Percentiles rank a stretch among this genome's conserved stretches.
Evolutionary conservation across 2,329 filamentous ascomycete species (phyloP).

Genomic region (Botryosphaeria dothidea): DNA sequence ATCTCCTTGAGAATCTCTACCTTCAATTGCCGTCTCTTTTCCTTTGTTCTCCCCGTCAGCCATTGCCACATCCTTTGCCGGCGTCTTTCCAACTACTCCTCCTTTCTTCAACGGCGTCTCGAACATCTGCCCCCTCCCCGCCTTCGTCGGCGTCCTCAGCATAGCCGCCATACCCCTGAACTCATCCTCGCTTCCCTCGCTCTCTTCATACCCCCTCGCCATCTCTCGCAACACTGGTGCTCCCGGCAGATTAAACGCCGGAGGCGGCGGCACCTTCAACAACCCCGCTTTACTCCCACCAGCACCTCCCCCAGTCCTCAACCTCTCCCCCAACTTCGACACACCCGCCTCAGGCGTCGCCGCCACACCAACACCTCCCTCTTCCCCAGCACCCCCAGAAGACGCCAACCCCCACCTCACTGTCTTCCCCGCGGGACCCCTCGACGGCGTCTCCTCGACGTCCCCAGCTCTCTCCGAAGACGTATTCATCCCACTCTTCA

Average conservation of each 20-base stretch:
- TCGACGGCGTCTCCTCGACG: conserved; percentile 47
- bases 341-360: neutral
- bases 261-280: neutral
- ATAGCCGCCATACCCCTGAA: neutral
- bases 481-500: neutral
- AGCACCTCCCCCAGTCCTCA: neutral
- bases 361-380: neutral
- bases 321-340: neutral
- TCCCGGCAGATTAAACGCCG: neutral
- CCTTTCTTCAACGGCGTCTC: conserved; percentile 26
- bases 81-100: conserved; percentile 20
- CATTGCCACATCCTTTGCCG: conserved; percentile 16
- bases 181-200: conserved; percentile 10
- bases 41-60: conserved; percentile 6
- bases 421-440: conserved; percentile 34
- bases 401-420: conserved; percentile 9
- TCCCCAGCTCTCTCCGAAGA: conserved; percentile 19
- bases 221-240: neutral
- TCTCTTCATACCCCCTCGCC: neutral
- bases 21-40: conserved; percentile 15
- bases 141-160: conserved; percentile 18
- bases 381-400: neutral
- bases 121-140: conserved; percentile 20
- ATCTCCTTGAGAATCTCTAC: conserved; percentile 24
- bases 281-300: neutral